phyloP scores from a whole-genome alignment of 2,329 filamentous ascomycete species.

The Ambrosiella xylebori region DNA sequence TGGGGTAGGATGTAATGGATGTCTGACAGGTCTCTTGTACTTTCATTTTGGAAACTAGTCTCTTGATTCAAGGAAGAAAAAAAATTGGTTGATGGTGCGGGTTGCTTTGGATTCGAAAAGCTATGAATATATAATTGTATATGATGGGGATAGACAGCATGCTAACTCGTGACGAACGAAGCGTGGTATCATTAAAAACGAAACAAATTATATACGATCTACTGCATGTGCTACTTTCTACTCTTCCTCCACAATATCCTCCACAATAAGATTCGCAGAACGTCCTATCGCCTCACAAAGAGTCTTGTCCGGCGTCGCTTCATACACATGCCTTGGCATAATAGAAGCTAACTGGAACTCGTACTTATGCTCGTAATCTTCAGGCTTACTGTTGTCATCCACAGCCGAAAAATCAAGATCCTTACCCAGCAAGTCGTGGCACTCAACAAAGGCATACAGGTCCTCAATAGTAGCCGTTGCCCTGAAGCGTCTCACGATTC shows the following conservation, averaged over 20 bases:
- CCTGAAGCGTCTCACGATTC: slow-evolving; percentile 61
- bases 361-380: slow-evolving; percentile 63
- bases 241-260: slow-evolving; percentile 30
- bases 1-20: slow-evolving; percentile 72
- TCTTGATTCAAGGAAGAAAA: slow-evolving; percentile 32
- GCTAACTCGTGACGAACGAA: neutral
- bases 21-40: slow-evolving; percentile 60
- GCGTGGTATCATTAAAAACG: neutral
- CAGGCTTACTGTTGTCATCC: slow-evolving; percentile 28
- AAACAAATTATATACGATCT: neutral
- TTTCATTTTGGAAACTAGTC: slow-evolving; percentile 23
- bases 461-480: slow-evolving; percentile 62
- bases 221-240: neutral
- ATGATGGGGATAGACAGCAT: no score
- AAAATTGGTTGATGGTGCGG: neutral
- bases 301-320: slow-evolving; percentile 45
- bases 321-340: slow-evolving; percentile 69
- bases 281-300: slow-evolving; percentile 60
- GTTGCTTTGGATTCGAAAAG: neutral
- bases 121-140: neutral
- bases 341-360: slow-evolving; percentile 71
- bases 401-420: slow-evolving; percentile 21
- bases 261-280: slow-evolving; percentile 79
- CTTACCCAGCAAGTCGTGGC: slow-evolving; percentile 45
- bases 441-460: slow-evolving; percentile 91